These are phyloP conservation scores for Schoenoplectus tabernaemontani DNA, from an alignment of 202 grass and related monocot species.

Conservation along the genomic window DNA sequence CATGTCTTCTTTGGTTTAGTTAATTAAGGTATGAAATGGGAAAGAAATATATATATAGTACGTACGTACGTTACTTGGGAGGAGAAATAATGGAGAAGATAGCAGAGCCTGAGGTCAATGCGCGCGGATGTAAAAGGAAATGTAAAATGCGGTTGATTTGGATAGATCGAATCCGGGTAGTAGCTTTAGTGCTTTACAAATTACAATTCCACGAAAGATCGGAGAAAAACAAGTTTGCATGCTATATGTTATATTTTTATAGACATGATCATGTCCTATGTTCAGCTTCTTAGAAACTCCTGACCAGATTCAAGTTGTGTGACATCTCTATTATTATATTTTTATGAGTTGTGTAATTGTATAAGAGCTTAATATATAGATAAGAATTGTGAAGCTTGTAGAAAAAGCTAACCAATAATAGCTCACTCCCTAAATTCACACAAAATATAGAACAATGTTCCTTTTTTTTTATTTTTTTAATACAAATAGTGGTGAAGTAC, in stretches of 20 bases:
- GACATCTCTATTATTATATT: neutral
- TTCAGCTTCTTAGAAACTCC: neutral
- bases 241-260: no score
- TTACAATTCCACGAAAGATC: neutral
- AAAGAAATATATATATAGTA: neutral
- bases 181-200: neutral
- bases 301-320: neutral
- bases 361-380: neutral
- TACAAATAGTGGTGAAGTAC: neutral
- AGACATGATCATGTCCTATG: neutral
- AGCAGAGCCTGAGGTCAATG: neutral
- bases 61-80: no score
- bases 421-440: neutral
- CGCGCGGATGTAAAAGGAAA: conserved; percentile 4
- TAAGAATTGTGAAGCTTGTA: neutral
- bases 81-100: neutral
- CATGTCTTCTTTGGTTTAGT: neutral
- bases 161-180: conserved; percentile 1
- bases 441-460: neutral
- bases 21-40: neutral
- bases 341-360: neutral
- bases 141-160: neutral
- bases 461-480: neutral
- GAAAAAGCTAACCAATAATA: neutral
- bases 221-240: neutral